These are phyloP conservation scores for Lomentospora prolificans DNA, from an alignment of 2,329 filamentous ascomycete genomes.

Conservation along the genomic window DNA sequence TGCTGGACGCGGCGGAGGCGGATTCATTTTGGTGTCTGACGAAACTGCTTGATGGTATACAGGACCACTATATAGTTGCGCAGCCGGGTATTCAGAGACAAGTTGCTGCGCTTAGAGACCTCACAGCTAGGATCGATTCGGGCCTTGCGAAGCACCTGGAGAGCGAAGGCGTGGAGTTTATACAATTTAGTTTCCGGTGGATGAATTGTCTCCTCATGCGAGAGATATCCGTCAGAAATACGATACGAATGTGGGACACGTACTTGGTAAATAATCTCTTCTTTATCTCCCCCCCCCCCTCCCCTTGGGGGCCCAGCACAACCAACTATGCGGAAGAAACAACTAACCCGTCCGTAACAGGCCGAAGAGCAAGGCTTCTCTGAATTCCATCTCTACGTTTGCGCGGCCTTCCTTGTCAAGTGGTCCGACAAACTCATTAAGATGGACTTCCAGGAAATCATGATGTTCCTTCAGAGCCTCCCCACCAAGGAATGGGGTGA, in stretches of 20 bases:
- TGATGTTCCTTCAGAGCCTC: conserved; percentile 97
- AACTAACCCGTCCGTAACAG: conserved; percentile 32
- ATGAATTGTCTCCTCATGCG: conserved; percentile 99
- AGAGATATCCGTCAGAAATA: conserved; percentile 92
- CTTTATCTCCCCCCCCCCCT: not conserved
- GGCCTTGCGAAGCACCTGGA: conserved; percentile 81
- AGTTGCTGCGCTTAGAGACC: conserved; percentile 76
- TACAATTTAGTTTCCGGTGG: conserved; percentile 98
- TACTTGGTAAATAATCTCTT: conserved; percentile 62
- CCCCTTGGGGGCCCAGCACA: conserved; percentile 11
- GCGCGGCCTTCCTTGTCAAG: conserved; percentile 93
- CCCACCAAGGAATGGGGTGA: conserved; percentile 93
- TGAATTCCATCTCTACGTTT: conserved; percentile 96
- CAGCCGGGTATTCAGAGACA: conserved; percentile 95
- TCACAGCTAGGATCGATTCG: conserved; percentile 82
- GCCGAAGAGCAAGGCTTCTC: conserved; percentile 98
- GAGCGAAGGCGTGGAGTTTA: conserved; percentile 88
- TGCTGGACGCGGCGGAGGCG: conserved; percentile 92
- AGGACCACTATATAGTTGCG: conserved; percentile 97
- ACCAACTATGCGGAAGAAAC: not conserved
- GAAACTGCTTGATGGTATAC: conserved; percentile 95
- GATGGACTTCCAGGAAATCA: conserved; percentile 97
- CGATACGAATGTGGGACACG: conserved; percentile 98
- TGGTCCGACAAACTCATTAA: conserved; percentile 92
- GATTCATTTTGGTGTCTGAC: conserved; percentile 98